Base-by-base conservation (phyloP, 2,329 filamentous ascomycete genomes). In the Aspergillus sojae region DNA sequence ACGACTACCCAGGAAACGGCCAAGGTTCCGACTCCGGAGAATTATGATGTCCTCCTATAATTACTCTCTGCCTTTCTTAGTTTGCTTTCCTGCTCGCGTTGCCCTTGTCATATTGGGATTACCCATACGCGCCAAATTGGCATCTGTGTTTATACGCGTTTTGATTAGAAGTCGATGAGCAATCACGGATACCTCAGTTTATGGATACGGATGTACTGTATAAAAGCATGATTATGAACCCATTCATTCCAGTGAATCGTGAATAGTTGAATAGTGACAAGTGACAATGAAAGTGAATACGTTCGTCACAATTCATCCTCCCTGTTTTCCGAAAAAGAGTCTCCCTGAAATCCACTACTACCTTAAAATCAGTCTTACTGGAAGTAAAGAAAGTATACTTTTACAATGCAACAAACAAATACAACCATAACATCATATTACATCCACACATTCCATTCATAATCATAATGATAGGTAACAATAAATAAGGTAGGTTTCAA, bases 21-120 rank as follows among this genome's bases (percentile, higher is more conserved):
- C 16, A 53, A 58, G 50, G 57, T 23, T 43, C 56, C 21, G n/a
- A 63, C 19, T 57, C 60, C 5, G 64, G 65, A 30, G 64, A 67
- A 34, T 45, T 66, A n/a, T 68, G 59, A 65, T 52, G 14, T 52
- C 34, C 16, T 16, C 48, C 48, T 14, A 28, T 11, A 26, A 26
- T 50, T 34, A 4, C 14, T n/a, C 19, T 41, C 11, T 55, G 2
- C 23, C 26, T 36, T 19, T 54, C 12, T 26, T 46, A 7, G n/a
- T 53, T 50, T 41, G 16, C 28, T 57, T 54, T 12, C 19, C 9
- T 30, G 21, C 16, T 48, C 50, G 19, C n/a, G 19, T 60, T 54
- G 2, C 28, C 16, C 34, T n/a, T 54, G 46, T 21, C 16, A 36
- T 21, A 34, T 28, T 45, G 26, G 48, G 19, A n/a, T 32, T 55